phyloP scores from a whole-genome alignment of 2,329 filamentous ascomycete genomes.

The Diaporthe longicolla region DNA sequence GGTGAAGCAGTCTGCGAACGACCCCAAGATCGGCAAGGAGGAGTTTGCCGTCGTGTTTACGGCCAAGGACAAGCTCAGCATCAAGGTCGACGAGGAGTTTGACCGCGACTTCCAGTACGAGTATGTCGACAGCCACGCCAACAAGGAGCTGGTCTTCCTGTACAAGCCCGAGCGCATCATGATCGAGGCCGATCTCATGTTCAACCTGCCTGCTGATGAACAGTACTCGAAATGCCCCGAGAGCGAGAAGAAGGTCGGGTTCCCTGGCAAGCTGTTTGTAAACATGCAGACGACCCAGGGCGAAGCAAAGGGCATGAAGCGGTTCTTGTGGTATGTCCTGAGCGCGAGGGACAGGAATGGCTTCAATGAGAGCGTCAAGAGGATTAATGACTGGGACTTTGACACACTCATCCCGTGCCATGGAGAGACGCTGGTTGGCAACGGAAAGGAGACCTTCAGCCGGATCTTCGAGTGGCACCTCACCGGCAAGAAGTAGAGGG shows the following conservation, averaged over 20 bases:
- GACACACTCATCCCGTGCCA: constrained; percentile 90
- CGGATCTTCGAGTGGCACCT: constrained; percentile 90
- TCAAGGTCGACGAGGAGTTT: constrained; percentile 79
- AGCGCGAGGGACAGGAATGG: constrained; percentile 72
- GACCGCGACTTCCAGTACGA: constrained; percentile 89
- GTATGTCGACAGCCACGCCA: constrained; percentile 83
- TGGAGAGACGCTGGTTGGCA: constrained; percentile 85
- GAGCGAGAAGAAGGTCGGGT: constrained; percentile 55
- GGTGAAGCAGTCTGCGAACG: constrained; percentile 67
- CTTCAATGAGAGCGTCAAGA: constrained; percentile 78
- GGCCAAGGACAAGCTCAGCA: constrained; percentile 64
- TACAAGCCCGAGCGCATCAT: constrained; percentile 85
- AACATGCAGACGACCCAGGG: constrained; percentile 74
- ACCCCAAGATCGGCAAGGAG: constrained; percentile 68
- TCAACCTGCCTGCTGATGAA: constrained; percentile 90
- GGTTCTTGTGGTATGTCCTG: constrained; percentile 84
- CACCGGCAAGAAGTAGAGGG: constrained; percentile 52
- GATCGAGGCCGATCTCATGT: constrained; percentile 91
- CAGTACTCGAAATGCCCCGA: constrained; percentile 79
- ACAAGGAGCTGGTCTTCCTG: constrained; percentile 89
- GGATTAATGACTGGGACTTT: constrained; percentile 87
- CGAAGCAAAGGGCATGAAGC: constrained; percentile 80
- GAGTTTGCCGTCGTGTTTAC: constrained; percentile 79
- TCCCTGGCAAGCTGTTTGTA: constrained; percentile 61
- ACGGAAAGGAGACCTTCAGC: constrained; percentile 81